Evolutionary conservation across 495 filamentous ascomycete species (phyloP), one percentile per base, ranked within the genome.

Genomic region (Penicillium coprophilum): DNA sequence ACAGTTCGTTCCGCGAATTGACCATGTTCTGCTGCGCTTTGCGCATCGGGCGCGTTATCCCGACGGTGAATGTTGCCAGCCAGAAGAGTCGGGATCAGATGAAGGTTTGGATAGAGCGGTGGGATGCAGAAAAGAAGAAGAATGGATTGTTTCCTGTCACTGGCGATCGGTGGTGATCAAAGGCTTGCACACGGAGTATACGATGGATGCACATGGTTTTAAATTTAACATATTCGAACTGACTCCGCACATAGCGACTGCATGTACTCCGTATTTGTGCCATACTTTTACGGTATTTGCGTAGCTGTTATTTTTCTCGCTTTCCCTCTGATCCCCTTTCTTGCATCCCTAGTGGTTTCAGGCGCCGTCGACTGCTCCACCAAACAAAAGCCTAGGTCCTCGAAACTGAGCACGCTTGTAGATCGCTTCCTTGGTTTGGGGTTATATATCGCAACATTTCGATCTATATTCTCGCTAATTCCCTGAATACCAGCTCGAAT

Each of bases 1-100:
- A 98, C 62, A 93, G 89, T 69, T 91, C 86, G 41, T 98, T 98
- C 65, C 77, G 94, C 20, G 94, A 98, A 78, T 70, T 98, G 68
- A 91, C 90, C 3, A 86, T 96, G 82, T 97, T 98, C 63, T 86
- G 90, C 59, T 94, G 92, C 73, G 85, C 85, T 50, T 68, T 98
- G 71, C 73, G 89, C 46, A 93, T 97, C 54, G 91, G 91, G 49
- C 87, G 85, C 71, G 81, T 98, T 4, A 86, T 98, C 17, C 94
- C 94, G 3, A 98, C 94, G 6, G 94, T 98, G 0, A 97, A 97
- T 71, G 88, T 96, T 13, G 91, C 91, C 17, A 85, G 71, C 60
- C 77, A 77, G 57, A 87, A 82, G 70, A 77, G 74, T 36, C 79
- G 94, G 47, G 85, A 86, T 71, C 80, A 80, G 69, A 98, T 98